Conservation (phyloP, 2,329 filamentous ascomycete genomes). For the Orbilia blumenaviensis region DNA sequence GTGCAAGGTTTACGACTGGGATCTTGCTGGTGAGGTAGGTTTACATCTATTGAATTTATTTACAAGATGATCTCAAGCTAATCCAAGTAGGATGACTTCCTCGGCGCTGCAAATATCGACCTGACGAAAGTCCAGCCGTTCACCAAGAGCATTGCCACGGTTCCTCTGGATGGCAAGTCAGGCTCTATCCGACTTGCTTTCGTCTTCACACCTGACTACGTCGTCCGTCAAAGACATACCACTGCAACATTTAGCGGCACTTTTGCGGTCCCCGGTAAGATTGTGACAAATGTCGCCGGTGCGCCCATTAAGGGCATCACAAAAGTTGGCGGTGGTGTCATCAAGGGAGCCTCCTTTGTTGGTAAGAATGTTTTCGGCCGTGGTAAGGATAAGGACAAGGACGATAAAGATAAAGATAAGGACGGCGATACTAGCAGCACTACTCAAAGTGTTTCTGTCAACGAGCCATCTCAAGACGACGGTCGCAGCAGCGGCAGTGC, state of each 20-base stretch:
- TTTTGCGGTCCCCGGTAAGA: conserved; percentile 84
- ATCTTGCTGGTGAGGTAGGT: conserved; percentile 81
- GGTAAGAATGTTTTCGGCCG: conserved; percentile 81
- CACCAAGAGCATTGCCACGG: conserved; percentile 75
- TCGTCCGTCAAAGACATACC: conserved; percentile 84
- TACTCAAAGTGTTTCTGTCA: conserved; percentile 28
- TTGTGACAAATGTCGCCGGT: conserved; percentile 81
- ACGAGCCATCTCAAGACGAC: conserved; percentile 25
- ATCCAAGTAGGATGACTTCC: conserved; percentile 72
- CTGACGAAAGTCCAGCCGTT: conserved; percentile 86
- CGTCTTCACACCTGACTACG: conserved; percentile 91
- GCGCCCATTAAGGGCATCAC: conserved; percentile 94
- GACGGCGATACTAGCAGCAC: conserved; percentile 14
- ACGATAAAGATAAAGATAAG: conserved; percentile 61
- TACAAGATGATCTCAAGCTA: neutral
- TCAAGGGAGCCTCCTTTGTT: conserved; percentile 89
- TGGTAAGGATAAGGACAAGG: conserved; percentile 69
- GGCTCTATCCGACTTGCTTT: conserved; percentile 83
- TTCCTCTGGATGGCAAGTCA: conserved; percentile 70
- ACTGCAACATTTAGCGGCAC: conserved; percentile 93
- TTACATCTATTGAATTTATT: neutral
- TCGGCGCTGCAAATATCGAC: conserved; percentile 80
- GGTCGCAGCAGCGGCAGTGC: conserved; percentile 37
- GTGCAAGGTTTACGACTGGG: conserved; percentile 90
- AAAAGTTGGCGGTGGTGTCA: conserved; percentile 79